Percentiles rank a stretch among this genome's conserved stretches.
Conservation (phyloP, 306 rosid species). For the Dalbergia cultrata region DNA sequence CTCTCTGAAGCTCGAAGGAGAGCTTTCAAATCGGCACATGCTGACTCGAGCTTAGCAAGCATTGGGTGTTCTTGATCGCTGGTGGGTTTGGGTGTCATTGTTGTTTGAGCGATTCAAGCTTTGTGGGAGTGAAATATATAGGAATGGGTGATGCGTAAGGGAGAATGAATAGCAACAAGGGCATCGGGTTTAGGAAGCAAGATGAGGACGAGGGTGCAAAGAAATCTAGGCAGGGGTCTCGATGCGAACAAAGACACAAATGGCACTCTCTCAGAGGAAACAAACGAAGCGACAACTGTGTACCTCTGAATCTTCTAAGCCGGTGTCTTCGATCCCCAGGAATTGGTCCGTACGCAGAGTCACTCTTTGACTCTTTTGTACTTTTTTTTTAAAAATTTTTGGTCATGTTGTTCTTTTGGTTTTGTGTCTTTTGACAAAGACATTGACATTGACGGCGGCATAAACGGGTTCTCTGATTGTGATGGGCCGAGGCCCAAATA, state of each 20-base stretch:
- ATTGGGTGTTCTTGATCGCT: conserved; percentile 37
- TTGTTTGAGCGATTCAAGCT: neutral
- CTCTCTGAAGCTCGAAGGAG: conserved; percentile 57
- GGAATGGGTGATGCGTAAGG: neutral
- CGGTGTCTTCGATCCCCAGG: conserved; percentile 38
- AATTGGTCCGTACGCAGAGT: neutral
- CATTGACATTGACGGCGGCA: neutral
- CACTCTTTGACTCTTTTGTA: too few relatives aligned
- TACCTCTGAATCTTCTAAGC: conserved; percentile 43
- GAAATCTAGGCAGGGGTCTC: conserved; percentile 10
- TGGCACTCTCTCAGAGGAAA: conserved; percentile 56
- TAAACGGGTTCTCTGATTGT: neutral
- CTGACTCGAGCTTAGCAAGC: conserved; percentile 55
- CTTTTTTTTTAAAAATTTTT: too few relatives aligned
- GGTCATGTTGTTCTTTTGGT: too few relatives aligned
- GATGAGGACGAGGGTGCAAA: neutral
- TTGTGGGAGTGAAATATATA: neutral
- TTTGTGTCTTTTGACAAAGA: too few relatives aligned
- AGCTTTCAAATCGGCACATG: conserved; percentile 65
- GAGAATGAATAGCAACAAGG: neutral
- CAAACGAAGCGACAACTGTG: conserved; percentile 50
- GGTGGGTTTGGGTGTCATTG: conserved; percentile 49
- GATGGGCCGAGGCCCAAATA: neutral
- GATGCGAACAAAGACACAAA: conserved; percentile 70
- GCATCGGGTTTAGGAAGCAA: neutral